phyloP scores from a whole-genome alignment of 495 filamentous ascomycete genomes.

The Penicillium flavigenum region DNA sequence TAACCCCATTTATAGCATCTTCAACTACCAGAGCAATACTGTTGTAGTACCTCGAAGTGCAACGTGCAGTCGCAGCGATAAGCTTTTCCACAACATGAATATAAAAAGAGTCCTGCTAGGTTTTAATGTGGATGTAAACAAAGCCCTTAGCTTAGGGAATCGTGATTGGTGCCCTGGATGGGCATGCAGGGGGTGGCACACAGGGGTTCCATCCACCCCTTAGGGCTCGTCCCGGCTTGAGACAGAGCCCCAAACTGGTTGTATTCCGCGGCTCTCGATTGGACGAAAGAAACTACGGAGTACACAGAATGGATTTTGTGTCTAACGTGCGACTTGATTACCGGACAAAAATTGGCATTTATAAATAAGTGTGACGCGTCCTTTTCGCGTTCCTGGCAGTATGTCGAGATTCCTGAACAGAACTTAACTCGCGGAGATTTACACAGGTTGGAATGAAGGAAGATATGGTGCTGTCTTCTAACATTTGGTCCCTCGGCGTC shows the following conservation, averaged over 20 bases:
- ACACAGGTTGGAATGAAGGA: conserved; percentile 9
- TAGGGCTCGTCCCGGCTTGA: background rate
- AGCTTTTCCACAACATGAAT: background rate
- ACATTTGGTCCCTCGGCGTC: background rate
- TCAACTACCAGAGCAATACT: background rate
- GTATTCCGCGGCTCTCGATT: background rate
- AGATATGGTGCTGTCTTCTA: background rate
- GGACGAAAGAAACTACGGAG: too few relatives aligned
- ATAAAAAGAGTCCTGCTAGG: background rate
- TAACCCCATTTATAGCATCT: background rate
- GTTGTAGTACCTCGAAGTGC: background rate
- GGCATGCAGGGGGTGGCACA: conserved; percentile 9
- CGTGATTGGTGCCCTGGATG: conserved; percentile 5
- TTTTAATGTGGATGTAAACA: conserved; percentile 1
- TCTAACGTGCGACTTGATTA: background rate
- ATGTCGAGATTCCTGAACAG: conserved; percentile 14
- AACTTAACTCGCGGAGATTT: conserved; percentile 6
- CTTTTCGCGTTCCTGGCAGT: conserved; percentile 3
- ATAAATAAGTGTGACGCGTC: conserved; percentile 10
- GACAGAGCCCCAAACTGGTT: background rate
- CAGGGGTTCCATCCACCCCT: background rate
- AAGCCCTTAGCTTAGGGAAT: background rate
- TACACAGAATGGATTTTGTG: background rate
- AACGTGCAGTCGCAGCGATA: background rate
- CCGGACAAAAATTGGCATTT: background rate